Conservation (phyloP, 73 alveolate species). For the Halteria grandinella region DNA sequence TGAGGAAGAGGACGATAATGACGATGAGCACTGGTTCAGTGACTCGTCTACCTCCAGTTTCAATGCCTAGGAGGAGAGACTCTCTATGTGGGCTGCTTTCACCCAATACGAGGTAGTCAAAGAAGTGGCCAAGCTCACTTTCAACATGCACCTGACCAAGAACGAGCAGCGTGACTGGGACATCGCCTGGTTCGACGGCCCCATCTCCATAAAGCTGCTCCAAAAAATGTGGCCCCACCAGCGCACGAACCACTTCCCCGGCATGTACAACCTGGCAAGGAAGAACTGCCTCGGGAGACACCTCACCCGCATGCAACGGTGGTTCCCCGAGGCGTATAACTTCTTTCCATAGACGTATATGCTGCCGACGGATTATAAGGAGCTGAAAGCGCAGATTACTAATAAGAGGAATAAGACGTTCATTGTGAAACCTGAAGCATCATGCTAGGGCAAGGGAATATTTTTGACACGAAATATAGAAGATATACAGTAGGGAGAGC, state of each 20-base stretch:
- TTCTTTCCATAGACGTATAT: constrained; percentile 88
- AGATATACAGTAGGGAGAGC: constrained; percentile 86
- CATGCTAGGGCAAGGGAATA: constrained; percentile 95
- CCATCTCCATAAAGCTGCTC: constrained; percentile 72
- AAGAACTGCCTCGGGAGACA: constrained; percentile 93
- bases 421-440: constrained; percentile 95
- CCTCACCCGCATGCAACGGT: constrained; percentile 75
- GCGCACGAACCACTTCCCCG: constrained; percentile 91
- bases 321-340: constrained; percentile 73
- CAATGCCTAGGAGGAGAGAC: constrained; percentile 25
- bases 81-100: constrained; percentile 35
- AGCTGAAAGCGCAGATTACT: constrained; percentile 50
- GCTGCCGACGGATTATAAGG: constrained; percentile 74
- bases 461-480: constrained; percentile 85
- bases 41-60: constrained; percentile 36
- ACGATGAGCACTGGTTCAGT: constrained; percentile 57
- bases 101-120: constrained; percentile 58
- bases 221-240: constrained; percentile 79
- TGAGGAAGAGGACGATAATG: constrained; percentile 37
- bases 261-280: constrained; percentile 90
- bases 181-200: constrained; percentile 72
- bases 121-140: constrained; percentile 44
- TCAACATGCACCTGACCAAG: constrained; percentile 32
- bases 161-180: constrained; percentile 77
- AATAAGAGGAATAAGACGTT: constrained; percentile 67